Evolutionary conservation across 225 moss, liverwort and hornwort species (phyloP).

Genomic region (Takakia lepidozioides): DNA sequence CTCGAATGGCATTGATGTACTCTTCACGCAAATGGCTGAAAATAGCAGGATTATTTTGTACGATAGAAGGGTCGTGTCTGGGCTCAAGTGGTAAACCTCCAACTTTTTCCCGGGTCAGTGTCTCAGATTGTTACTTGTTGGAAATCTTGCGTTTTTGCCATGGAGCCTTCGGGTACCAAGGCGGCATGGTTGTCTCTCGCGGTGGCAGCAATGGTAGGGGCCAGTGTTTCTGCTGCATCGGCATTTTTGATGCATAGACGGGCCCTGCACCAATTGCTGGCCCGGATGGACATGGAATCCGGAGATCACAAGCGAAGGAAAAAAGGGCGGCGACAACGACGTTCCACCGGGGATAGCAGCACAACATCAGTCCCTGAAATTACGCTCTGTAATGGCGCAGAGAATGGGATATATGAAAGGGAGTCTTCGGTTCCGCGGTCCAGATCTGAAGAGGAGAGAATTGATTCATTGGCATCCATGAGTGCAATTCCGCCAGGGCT

Average conservation of each 20-base stretch:
- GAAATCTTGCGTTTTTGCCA: too few relatives aligned
- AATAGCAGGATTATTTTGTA: too few relatives aligned
- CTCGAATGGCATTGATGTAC: too few relatives aligned
- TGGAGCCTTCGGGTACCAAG: conserved; percentile 24
- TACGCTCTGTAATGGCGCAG: conserved; percentile 7
- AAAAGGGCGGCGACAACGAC: conserved; percentile 2
- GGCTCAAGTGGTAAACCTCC: too few relatives aligned
- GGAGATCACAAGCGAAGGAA: conserved; percentile 20
- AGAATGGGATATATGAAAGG: conserved; percentile 23
- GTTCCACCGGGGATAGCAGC: conserved; percentile 10
- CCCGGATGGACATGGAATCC: conserved; percentile 16
- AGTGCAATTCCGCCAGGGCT: conserved; percentile 26
- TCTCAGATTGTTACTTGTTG: too few relatives aligned
- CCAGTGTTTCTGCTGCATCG: conserved; percentile 27
- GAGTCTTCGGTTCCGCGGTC: conserved; percentile 25
- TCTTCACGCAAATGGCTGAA: too few relatives aligned
- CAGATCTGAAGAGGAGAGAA: conserved; percentile 15
- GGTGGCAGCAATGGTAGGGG: conserved; percentile 37
- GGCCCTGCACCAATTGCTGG: conserved; percentile 17
- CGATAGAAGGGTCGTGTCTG: too few relatives aligned
- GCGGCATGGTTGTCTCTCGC: conserved; percentile 40
- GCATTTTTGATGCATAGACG: conserved; percentile 27
- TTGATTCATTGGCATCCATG: conserved; percentile 14
- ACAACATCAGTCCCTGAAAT: conserved; percentile 15
- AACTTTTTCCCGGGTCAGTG: too few relatives aligned